A percentile compares a stretch with the other conserved stretches of the same genome.
Conservation (phyloP, 495 filamentous ascomycete genomes). For the Choiromyces venosus region DNA sequence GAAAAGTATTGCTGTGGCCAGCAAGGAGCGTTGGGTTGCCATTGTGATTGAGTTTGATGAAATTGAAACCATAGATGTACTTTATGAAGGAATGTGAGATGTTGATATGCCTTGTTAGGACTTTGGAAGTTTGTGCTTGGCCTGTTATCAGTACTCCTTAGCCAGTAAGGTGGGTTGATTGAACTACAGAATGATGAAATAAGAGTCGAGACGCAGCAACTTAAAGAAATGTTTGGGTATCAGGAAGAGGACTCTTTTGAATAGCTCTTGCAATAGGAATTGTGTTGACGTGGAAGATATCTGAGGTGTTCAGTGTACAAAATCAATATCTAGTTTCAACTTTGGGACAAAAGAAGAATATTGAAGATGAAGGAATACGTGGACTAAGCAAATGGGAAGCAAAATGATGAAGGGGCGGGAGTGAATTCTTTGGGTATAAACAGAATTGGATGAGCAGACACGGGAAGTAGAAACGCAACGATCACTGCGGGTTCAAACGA, state of each 20-base stretch:
- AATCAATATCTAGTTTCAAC: slow-evolving; percentile 33
- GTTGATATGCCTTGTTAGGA: slow-evolving; percentile 23
- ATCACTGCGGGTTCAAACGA: slow-evolving; percentile 20
- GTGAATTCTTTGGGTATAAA: slow-evolving; percentile 26
- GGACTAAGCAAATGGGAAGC: slow-evolving; percentile 29
- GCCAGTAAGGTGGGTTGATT: slow-evolving; percentile 6
- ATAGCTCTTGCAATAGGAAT: slow-evolving; percentile 16
- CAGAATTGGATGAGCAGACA: slow-evolving; percentile 24
- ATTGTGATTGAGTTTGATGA: slow-evolving; percentile 15
- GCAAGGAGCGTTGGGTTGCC: slow-evolving; percentile 14
- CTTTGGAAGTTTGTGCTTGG: slow-evolving; percentile 6
- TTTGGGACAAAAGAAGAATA: slow-evolving; percentile 2
- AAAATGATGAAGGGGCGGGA: slow-evolving; percentile 12
- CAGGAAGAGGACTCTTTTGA: slow-evolving; percentile 20
- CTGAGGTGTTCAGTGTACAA: slow-evolving; percentile 27
- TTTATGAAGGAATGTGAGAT: not conserved
- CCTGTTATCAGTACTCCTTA: slow-evolving; percentile 6
- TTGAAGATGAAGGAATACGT: slow-evolving; percentile 32
- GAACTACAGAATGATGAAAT: slow-evolving; percentile 21
- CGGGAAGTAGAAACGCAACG: slow-evolving; percentile 30
- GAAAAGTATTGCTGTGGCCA: slow-evolving; percentile 29
- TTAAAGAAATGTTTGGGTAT: slow-evolving; percentile 33
- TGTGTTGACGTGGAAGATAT: slow-evolving; percentile 36
- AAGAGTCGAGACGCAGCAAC: slow-evolving; percentile 18
- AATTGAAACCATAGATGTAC: slow-evolving; percentile 10